Base-by-base conservation (phyloP, 805 yeast species). In the Cyberlindnera subsufficiens region DNA sequence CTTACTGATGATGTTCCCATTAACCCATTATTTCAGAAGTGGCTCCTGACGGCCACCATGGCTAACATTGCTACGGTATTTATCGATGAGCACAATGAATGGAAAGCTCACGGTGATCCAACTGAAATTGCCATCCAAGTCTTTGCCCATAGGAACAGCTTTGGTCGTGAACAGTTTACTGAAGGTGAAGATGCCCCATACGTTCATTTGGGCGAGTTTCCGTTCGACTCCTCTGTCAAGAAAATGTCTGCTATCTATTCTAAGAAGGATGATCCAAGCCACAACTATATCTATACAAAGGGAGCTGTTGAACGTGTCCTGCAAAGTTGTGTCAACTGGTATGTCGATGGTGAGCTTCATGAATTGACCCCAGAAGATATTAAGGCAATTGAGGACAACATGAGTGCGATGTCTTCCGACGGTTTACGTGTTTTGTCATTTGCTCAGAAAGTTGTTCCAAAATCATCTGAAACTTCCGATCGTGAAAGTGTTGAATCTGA, bases 81-180 rank as follows among this genome's bases (percentile, higher is more conserved):
- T 47, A 66, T 72, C 51, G 73, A 73, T 16, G 75, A 71, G 14
- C 47, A 62, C 13, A 58, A 53, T 4, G 63, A 60, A 11, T 86
- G 95, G 95, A 77, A 75, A 52, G 89, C 88, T 9, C 82, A 80
- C 57, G 96, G 96, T 46, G 96, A 87, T 58, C 91, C 96, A 35
- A 87, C 96, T 3, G 96, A 87, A 65, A 80, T 84, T 55, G 95
- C 96, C 3, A 82, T 87, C 47, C 91, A 86, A 56, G 91, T 86
- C 0, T 85, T 83, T 56, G 74, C 81, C 19, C 65, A 79, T 11
- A 74, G 89, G 53, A 65, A 82, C 46, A 72, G 71, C 25, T 68
- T 64, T 47, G 71, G 73, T 18, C 71, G 85, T 53, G 66, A 67
- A 13, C 52, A 51, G 9, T 57, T 72, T 48, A 66, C 72, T 11